Conservation (phyloP, 2,329 filamentous ascomycete species). For the Gnomoniopsis sp. region DNA sequence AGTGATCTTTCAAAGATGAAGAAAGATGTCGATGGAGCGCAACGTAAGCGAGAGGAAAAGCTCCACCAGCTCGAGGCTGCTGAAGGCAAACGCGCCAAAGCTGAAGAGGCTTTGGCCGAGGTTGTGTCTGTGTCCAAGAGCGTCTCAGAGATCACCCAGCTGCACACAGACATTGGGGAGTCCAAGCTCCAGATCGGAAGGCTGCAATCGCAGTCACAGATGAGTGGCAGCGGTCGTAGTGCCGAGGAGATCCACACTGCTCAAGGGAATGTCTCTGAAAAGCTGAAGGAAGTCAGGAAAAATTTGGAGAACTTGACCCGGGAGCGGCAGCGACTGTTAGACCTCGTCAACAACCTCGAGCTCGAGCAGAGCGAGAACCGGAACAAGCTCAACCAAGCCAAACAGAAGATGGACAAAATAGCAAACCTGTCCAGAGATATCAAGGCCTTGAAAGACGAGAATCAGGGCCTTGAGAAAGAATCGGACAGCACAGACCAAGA, state of each 20-base stretch:
- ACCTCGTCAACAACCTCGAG: slow-evolving; percentile 67
- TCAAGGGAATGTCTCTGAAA: slow-evolving; percentile 63
- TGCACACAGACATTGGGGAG: slow-evolving; percentile 65
- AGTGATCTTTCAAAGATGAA: slow-evolving; percentile 69
- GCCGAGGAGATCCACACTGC: slow-evolving; percentile 82
- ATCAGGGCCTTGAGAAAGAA: slow-evolving; percentile 62
- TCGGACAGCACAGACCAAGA: slow-evolving; percentile 70
- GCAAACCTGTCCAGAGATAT: slow-evolving; percentile 67
- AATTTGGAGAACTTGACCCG: slow-evolving; percentile 61
- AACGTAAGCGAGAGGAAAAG: slow-evolving; percentile 58
- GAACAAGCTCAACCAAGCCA: slow-evolving; percentile 67
- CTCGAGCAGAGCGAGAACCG: slow-evolving; percentile 72
- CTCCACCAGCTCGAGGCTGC: slow-evolving; percentile 62
- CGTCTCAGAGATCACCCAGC: slow-evolving; percentile 71
- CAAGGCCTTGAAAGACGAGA: slow-evolving; percentile 67
- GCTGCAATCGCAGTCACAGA: slow-evolving; percentile 72
- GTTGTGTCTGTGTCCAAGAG: slow-evolving; percentile 74
- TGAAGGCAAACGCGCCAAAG: slow-evolving; percentile 63
- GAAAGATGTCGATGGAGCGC: slow-evolving; percentile 50
- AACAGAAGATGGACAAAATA: slow-evolving; percentile 79
- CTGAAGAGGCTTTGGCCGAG: slow-evolving; percentile 48
- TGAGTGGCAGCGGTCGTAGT: slow-evolving; percentile 61
- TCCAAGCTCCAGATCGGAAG: slow-evolving; percentile 72
- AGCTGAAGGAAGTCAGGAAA: slow-evolving; percentile 61
- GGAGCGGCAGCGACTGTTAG: slow-evolving; percentile 70